These are phyloP conservation scores for Camelina laxa DNA, from an alignment of 345 rosid genomes.

Conservation along the genomic window DNA sequence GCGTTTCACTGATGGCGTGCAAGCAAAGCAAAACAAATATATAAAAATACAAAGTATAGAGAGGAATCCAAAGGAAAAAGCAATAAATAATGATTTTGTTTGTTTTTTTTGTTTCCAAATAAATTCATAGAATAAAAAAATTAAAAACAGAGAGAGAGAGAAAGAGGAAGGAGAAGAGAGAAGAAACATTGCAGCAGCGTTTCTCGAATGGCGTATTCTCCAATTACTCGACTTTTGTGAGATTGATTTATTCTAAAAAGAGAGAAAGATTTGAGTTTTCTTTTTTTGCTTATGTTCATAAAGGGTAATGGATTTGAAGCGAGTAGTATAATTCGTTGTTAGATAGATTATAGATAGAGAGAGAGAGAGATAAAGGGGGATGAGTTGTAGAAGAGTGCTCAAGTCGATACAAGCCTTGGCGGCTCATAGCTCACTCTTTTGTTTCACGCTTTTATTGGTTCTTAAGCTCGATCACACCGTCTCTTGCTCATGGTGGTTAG, in stretches of 20 bases:
- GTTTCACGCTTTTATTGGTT: constrained; percentile 72
- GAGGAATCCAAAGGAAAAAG: constrained; percentile 20
- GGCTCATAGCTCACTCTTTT: constrained; percentile 73
- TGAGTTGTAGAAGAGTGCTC: constrained; percentile 91
- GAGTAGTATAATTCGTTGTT: background rate
- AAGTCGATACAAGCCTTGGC: constrained; percentile 89
- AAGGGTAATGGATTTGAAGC: constrained; percentile 17
- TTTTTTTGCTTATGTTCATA: background rate
- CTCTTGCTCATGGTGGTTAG: constrained; percentile 89
- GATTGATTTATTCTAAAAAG: too few relatives aligned
- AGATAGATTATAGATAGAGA: constrained; percentile 17
- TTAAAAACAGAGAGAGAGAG: constrained; percentile 2
- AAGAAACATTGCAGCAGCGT: too few relatives aligned
- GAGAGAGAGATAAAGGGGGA: constrained; percentile 38
- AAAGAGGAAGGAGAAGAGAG: constrained; percentile 21
- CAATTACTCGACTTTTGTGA: too few relatives aligned
- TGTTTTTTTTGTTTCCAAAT: constrained; percentile 18
- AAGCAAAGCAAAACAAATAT: constrained; percentile 34
- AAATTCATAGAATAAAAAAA: background rate
- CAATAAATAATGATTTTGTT: constrained; percentile 20
- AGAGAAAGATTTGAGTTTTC: background rate
- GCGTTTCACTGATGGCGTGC: constrained; percentile 41
- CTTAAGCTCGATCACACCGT: constrained; percentile 72
- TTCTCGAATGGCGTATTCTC: too few relatives aligned
- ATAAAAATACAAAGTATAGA: too few relatives aligned